A percentile compares a stretch with the other conserved stretches of the same genome.
Conservation (phyloP, 768 basidiomycete genomes). For the Pluteus cervinus region DNA sequence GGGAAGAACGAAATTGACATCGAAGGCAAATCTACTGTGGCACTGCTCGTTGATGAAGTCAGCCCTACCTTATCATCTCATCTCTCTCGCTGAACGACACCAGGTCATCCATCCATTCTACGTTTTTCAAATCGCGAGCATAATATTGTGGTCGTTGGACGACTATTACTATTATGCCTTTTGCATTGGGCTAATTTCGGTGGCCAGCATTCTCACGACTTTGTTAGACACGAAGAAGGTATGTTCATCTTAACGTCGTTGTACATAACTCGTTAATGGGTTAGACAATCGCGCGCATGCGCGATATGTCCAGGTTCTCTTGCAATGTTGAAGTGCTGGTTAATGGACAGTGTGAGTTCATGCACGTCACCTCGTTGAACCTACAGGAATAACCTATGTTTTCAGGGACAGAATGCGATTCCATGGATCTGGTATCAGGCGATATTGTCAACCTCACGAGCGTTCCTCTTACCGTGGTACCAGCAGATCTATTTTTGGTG, state of each 20-base stretch:
- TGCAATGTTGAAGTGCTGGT: conserved; percentile 70
- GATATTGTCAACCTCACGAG: conserved; percentile 89
- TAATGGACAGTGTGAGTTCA: conserved; percentile 62
- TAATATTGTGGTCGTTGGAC: conserved; percentile 90
- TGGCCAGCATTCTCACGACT: conserved; percentile 78
- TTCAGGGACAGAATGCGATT: conserved; percentile 67
- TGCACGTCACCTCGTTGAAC: conserved; percentile 2
- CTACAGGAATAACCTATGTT: conserved; percentile 3
- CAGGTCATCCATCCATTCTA: conserved; percentile 96
- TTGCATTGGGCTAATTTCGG: conserved; percentile 89
- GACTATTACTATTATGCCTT: conserved; percentile 98
- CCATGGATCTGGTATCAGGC: conserved; percentile 80
- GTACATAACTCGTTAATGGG: not conserved
- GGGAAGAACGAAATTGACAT: conserved; percentile 87
- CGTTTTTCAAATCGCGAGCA: conserved; percentile 95
- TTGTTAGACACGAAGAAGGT: conserved; percentile 91
- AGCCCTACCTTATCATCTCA: conserved; percentile 6
- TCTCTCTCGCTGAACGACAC: conserved; percentile 1
- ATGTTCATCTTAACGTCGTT: conserved; percentile 10
- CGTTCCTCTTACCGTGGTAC: conserved; percentile 65
- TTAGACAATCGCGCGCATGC: conserved; percentile 88
- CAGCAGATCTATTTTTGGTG: conserved; percentile 87
- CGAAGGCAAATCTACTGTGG: conserved; percentile 72
- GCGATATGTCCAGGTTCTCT: conserved; percentile 89
- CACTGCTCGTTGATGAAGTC: conserved; percentile 87